Percentiles rank a stretch among this genome's conserved stretches.
phyloP scores from a whole-genome alignment of 768 basidiomycete species.

The Rhodosporidiobolus sp. region DNA sequence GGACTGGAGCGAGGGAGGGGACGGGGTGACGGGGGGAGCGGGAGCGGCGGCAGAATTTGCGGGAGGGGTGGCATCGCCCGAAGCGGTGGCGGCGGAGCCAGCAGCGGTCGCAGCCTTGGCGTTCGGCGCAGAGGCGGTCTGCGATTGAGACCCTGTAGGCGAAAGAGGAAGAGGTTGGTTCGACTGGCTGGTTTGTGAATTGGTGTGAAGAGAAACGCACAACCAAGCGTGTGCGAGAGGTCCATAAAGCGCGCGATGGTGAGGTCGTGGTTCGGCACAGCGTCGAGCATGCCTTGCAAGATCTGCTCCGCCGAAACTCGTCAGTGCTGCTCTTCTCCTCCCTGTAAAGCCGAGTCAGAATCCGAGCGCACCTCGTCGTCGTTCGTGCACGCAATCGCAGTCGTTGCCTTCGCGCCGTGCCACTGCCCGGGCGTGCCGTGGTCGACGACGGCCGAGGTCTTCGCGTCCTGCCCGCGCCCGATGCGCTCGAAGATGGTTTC shows the following conservation, averaged over 20 bases:
- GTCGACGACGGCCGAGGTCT: constrained; percentile 67
- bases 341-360: not conserved
- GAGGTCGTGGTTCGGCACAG: constrained; percentile 69
- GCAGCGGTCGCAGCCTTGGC: constrained; percentile 56
- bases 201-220: constrained; percentile 51
- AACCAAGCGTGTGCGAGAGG: constrained; percentile 74
- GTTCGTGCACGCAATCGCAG: constrained; percentile 66
- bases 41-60: constrained; percentile 6
- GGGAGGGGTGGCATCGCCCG: constrained; percentile 22
- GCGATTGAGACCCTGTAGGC: constrained; percentile 43
- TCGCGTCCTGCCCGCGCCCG: constrained; percentile 51
- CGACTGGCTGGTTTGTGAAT: not conserved
- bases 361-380: constrained; percentile 65
- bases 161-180: not conserved
- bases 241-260: constrained; percentile 78
- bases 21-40: constrained; percentile 38
- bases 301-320: constrained; percentile 40
- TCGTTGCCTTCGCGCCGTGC: constrained; percentile 80
- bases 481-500: constrained; percentile 88
- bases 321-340: not conserved
- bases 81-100: too few relatives aligned
- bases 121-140: constrained; percentile 50
- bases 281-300: constrained; percentile 62
- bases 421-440: constrained; percentile 77
- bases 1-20: constrained; percentile 14